Conservation (phyloP, 768 basidiomycete species). For the Dioszegia hungarica region DNA sequence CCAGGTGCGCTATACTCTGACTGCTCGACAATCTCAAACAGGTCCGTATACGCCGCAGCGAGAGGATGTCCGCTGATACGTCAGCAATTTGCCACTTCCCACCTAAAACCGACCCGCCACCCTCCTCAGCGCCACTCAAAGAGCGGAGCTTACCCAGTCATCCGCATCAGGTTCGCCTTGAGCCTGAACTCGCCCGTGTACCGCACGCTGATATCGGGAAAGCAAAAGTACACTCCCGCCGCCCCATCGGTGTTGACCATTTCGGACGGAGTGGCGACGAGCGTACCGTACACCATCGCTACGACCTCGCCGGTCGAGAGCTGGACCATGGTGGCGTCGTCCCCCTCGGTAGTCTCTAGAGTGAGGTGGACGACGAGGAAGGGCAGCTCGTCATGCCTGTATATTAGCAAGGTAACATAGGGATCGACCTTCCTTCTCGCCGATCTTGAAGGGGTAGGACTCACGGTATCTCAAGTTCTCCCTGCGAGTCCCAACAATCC, state of each 20-base stretch:
- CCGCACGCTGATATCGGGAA: constrained; percentile 83
- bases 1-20: constrained; percentile 72
- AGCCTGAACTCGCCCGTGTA: constrained; percentile 71
- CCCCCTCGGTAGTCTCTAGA: constrained; percentile 66
- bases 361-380: constrained; percentile 82
- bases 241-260: constrained; percentile 75
- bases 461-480: constrained; percentile 72
- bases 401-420: background rate
- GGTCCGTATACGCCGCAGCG: constrained; percentile 64
- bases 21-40: constrained; percentile 74
- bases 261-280: constrained; percentile 75
- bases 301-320: constrained; percentile 42
- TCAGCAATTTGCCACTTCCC: no score
- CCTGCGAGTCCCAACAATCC: constrained; percentile 65
- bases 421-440: no score
- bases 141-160: constrained; percentile 62
- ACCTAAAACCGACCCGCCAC: no score
- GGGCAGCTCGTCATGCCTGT: constrained; percentile 75
- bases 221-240: constrained; percentile 78
- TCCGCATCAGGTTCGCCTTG: constrained; percentile 65
- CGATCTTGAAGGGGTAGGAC: no score
- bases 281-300: constrained; percentile 71
- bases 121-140: no score
- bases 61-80: constrained; percentile 58
- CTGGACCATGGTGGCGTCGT: constrained; percentile 32